Evolutionary conservation across 768 basidiomycete species (phyloP), one percentile per base, ranked within the genome.

Genomic region (Lactifluus volemus): DNA sequence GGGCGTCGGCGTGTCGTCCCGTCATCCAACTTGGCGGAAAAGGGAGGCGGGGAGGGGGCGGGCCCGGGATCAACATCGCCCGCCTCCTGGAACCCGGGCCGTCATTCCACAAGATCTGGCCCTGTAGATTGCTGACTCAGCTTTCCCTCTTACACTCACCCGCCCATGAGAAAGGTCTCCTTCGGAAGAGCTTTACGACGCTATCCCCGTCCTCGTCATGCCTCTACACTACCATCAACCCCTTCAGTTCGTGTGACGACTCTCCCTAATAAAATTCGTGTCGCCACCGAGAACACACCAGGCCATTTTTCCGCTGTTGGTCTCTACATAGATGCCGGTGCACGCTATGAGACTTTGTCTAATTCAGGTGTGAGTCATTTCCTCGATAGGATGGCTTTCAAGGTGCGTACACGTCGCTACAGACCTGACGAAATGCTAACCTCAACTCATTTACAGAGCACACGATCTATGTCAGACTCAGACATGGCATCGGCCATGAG

Each of bases 271-370:
- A 92, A 88, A 72, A 81, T 98, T 49, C 79, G 93, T 60, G 91
- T 98, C 45, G 93, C 92, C 15, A 97, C 94, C 8, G 92, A 97
- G 73, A 78, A 81, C 2, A 88, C 89, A 4, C 94, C 93, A 0
- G 92, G 93, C 17, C 93, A 98, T 76, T 98, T 98, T 72, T 89
- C 94, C 39, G 88, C 93, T 0, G 81, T 96, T 0, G 97, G 96
- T 3, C 81, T 98, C 44, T 98, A 93, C 68, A 80, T 98, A 67
- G 94, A 98, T 71, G 94, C 92, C 2, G 97, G 97, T 29, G 85
- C 91, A 32, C 81, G 97, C 14, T 95, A 90, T 78, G 97, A 98
- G 71, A 83, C 80, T 11, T 73, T 80, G 19, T 73, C 79, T 17
- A 87, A 80, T 0, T 83, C 82, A 8, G 97, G 97, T 0, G 88